Evolutionary conservation across 306 rosid genomes (phyloP).

Genomic region (Rosa multiflora): DNA sequence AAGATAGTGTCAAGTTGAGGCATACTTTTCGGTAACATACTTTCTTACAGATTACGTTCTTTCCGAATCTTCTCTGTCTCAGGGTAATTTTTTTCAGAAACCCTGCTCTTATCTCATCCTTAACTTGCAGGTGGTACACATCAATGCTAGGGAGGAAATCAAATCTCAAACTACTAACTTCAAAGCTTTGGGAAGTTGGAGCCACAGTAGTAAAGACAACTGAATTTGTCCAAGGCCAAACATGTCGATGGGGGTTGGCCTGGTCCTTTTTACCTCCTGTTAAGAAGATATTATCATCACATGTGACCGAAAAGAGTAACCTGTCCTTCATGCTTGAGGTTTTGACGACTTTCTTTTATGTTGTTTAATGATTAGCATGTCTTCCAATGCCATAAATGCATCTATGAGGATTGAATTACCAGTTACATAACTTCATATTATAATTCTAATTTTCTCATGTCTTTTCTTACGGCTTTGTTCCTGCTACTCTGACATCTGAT

Average conservation of each 20-base stretch:
- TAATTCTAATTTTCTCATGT: background rate
- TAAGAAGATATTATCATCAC: conserved; percentile 43
- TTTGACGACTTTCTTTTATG: background rate
- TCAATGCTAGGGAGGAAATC: conserved; percentile 75
- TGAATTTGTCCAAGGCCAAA: conserved; percentile 89
- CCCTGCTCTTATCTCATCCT: conserved; percentile 2
- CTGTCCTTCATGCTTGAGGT: conserved; percentile 70
- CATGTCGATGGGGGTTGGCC: conserved; percentile 87
- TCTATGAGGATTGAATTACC: background rate
- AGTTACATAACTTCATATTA: background rate
- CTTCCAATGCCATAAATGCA: background rate
- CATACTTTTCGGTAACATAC: conserved; percentile 54
- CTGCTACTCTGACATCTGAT: conserved; percentile 20
- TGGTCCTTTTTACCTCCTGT: conserved; percentile 80
- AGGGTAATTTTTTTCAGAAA: background rate
- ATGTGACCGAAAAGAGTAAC: conserved; percentile 50
- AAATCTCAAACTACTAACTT: conserved; percentile 49
- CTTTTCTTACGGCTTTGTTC: conserved; percentile 11
- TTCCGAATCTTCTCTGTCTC: background rate
- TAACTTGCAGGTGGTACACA: conserved; percentile 74
- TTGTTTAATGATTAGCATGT: background rate
- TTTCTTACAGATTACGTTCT: conserved; percentile 6
- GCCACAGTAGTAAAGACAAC: conserved; percentile 79
- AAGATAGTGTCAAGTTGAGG: conserved; percentile 64
- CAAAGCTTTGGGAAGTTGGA: conserved; percentile 82